Evolutionary conservation across 441 rosid genomes (phyloP).

Genomic region (Erodium moschatum): DNA sequence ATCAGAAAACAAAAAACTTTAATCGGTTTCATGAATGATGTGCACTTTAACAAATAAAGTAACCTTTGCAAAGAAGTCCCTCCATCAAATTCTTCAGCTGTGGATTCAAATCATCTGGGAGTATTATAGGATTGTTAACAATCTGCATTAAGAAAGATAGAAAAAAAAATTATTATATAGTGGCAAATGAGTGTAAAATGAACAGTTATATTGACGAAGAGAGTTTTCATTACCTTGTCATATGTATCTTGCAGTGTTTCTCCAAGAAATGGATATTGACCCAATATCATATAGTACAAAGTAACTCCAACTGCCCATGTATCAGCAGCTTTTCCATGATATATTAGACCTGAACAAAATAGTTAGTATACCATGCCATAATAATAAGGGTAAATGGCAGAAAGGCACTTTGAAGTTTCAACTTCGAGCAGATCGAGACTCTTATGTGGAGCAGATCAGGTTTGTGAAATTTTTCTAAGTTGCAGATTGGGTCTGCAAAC

Average conservation of each 20-base stretch:
- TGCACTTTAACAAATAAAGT: conserved; percentile 11
- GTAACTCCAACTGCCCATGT: conserved; percentile 96
- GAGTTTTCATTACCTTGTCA: conserved; percentile 54
- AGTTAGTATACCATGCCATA: too few species aligned
- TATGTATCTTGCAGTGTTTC: conserved; percentile 87
- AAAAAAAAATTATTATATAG: neutral
- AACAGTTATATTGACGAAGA: neutral
- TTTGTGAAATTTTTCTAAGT: too few species aligned
- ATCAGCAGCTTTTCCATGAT: conserved; percentile 81
- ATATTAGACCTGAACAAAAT: conserved; percentile 49
- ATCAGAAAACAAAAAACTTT: conserved; percentile 8
- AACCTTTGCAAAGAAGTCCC: conserved; percentile 90
- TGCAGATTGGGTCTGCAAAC: too few species aligned
- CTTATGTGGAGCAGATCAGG: too few species aligned
- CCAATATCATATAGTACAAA: conserved; percentile 74
- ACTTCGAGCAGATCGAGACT: too few species aligned
- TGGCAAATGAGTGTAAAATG: neutral
- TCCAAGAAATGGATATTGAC: conserved; percentile 80
- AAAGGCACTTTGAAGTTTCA: too few species aligned
- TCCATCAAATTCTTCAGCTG: conserved; percentile 56
- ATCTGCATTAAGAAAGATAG: conserved; percentile 37
- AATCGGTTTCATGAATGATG: neutral
- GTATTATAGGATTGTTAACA: conserved; percentile 55
- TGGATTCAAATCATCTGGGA: conserved; percentile 60
- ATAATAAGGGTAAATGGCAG: too few species aligned